Evolutionary conservation across 2,329 filamentous ascomycete species (phyloP).

Genomic region (Bipolaris gigantea): DNA sequence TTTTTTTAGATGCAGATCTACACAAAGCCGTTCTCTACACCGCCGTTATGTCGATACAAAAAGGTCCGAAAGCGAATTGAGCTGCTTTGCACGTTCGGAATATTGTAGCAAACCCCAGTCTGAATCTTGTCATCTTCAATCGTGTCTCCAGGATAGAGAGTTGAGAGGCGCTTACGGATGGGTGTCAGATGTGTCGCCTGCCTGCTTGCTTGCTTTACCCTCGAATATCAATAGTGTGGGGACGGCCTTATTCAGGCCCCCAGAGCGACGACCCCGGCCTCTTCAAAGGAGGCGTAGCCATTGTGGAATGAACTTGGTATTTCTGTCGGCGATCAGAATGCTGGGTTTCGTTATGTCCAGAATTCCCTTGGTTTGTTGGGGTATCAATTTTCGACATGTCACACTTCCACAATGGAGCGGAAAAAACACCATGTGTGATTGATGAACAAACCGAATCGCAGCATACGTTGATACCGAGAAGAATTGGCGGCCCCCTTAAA

Average conservation of each 20-base stretch:
- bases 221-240: not conserved
- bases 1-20: not conserved
- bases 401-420: not conserved
- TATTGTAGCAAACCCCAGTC: too few relatives aligned
- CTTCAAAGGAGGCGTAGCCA: not conserved
- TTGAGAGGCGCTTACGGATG: not conserved
- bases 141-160: not conserved
- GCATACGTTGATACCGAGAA: not conserved
- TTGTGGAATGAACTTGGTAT: not conserved
- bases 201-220: not conserved
- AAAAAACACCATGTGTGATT: not conserved
- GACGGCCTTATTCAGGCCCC: not conserved
- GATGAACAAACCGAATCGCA: not conserved
- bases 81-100: not conserved
- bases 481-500: not conserved
- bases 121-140: not conserved
- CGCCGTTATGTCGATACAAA: not conserved
- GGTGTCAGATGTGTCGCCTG: not conserved
- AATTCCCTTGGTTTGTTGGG: not conserved
- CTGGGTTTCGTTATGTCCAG: not conserved
- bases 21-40: not conserved
- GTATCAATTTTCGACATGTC: not conserved
- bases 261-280: not conserved
- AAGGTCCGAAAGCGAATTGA: not conserved
- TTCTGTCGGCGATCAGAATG: not conserved